These are phyloP conservation scores for Alternaria triticimaculans DNA, from an alignment of 2,329 filamentous ascomycete genomes.

Conservation along the genomic window DNA sequence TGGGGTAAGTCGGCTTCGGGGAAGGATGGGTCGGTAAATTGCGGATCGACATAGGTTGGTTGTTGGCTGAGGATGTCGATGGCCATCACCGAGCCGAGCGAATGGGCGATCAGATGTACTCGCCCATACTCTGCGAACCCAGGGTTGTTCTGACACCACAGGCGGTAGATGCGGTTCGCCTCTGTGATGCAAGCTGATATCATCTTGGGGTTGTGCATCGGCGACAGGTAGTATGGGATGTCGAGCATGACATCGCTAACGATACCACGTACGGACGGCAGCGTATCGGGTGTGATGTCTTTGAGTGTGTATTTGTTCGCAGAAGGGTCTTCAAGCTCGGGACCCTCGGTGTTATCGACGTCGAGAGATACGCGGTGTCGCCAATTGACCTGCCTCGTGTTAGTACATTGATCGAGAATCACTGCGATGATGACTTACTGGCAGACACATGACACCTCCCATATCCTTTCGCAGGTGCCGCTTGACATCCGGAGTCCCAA, in stretches of 20 bases:
- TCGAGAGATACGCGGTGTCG: conserved; percentile 87
- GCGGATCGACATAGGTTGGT: conserved; percentile 70
- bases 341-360: conserved; percentile 64
- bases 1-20: conserved; percentile 57
- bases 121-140: conserved; percentile 80
- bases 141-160: conserved; percentile 95
- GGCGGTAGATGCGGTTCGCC: conserved; percentile 91
- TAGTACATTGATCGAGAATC: conserved; percentile 7
- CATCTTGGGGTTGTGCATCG: conserved; percentile 90
- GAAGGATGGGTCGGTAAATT: conserved; percentile 41
- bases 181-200: conserved; percentile 85
- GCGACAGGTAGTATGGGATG: conserved; percentile 96
- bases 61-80: conserved; percentile 90
- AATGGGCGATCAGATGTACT: conserved; percentile 92
- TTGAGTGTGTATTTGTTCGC: conserved; percentile 73
- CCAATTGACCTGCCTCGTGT: conserved; percentile 75
- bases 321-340: conserved; percentile 63
- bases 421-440: conserved; percentile 50
- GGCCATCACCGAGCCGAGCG: conserved; percentile 92
- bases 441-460: conserved; percentile 91
- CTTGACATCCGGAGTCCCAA: conserved; percentile 76
- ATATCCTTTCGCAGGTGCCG: conserved; percentile 76
- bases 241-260: conserved; percentile 99
- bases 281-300: conserved; percentile 89
- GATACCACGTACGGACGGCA: conserved; percentile 87